Conservation (phyloP, 129 eudicot genomes). For the Ambrosia artemisiifolia region DNA sequence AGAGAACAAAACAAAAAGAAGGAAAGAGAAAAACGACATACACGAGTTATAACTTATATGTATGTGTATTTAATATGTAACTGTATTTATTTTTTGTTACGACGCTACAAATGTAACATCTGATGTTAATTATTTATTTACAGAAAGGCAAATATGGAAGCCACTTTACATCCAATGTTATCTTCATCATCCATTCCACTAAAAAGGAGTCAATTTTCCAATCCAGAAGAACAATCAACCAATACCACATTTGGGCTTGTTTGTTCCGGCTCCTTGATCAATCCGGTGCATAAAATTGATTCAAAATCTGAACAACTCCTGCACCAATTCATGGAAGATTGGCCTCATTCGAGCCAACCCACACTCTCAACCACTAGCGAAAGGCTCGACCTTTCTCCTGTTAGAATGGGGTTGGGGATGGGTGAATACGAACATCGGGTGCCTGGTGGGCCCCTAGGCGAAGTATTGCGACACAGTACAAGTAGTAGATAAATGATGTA, state of each 20-base stretch:
- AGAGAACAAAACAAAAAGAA: too few relatives aligned
- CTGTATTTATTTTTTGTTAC: too few relatives aligned
- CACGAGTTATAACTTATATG: too few relatives aligned
- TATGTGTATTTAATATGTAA: neutral
- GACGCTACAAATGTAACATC: neutral
- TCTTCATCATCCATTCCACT: neutral
- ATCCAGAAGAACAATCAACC: constrained; percentile 26
- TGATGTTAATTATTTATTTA: neutral
- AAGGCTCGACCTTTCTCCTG: constrained; percentile 36
- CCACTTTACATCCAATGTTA: constrained; percentile 12
- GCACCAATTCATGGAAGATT: constrained; percentile 56
- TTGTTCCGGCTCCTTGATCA: constrained; percentile 49
- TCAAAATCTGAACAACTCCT: constrained; percentile 21
- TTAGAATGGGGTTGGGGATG: constrained; percentile 50
- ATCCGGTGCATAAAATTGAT: constrained; percentile 9
- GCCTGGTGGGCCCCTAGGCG: constrained; percentile 74
- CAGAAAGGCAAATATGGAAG: constrained; percentile 38
- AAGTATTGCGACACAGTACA: constrained; percentile 46
- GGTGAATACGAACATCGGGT: neutral
- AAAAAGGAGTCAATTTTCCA: constrained; percentile 13
- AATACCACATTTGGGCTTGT: constrained; percentile 42
- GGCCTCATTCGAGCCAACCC: constrained; percentile 37
- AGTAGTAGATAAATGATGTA: neutral
- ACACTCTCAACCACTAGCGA: constrained; percentile 32
- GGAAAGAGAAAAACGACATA: too few relatives aligned